Conservation (phyloP, 495 filamentous ascomycete genomes). For the Penicillium silybi region DNA sequence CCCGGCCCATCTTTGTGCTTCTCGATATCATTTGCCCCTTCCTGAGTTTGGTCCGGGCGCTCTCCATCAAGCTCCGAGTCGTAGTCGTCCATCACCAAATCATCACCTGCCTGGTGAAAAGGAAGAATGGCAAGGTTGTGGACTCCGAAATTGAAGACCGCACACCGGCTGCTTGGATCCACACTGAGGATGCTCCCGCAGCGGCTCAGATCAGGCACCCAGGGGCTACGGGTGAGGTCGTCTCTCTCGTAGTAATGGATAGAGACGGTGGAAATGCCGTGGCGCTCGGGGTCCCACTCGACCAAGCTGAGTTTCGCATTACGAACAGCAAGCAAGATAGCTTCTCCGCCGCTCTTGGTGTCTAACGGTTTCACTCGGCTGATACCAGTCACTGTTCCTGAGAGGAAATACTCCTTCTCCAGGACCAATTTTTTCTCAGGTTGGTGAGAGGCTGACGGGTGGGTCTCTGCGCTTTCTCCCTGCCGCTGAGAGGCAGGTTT, state of each 20-base stretch:
- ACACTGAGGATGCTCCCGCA: conserved; percentile 76
- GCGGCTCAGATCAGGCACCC: conserved; percentile 62
- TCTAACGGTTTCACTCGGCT: conserved; percentile 66
- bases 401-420: conserved; percentile 73
- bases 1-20: conserved; percentile 49
- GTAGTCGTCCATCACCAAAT: conserved; percentile 87
- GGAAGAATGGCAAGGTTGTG: conserved; percentile 90
- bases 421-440: conserved; percentile 73
- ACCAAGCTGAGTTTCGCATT: conserved; percentile 91
- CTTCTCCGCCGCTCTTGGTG: conserved; percentile 75
- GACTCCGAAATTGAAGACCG: conserved; percentile 84
- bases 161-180: conserved; percentile 89
- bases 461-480: conserved; percentile 48
- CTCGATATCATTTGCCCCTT: conserved; percentile 11
- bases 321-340: conserved; percentile 75
- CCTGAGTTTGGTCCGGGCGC: conserved; percentile 18
- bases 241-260: conserved; percentile 98
- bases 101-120: conserved; percentile 79
- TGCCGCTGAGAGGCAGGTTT: conserved; percentile 31
- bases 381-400: conserved; percentile 79
- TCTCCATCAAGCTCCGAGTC: conserved; percentile 70
- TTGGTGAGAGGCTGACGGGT: conserved; percentile 22
- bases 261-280: conserved; percentile 77
- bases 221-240: conserved; percentile 72
- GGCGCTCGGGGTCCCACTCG: conserved; percentile 84